Percentiles rank a stretch among this genome's conserved stretches.
These are phyloP conservation scores for Lasiodiplodia theobromae DNA, from an alignment of 2,329 filamentous ascomycete genomes.

Conservation along the genomic window DNA sequence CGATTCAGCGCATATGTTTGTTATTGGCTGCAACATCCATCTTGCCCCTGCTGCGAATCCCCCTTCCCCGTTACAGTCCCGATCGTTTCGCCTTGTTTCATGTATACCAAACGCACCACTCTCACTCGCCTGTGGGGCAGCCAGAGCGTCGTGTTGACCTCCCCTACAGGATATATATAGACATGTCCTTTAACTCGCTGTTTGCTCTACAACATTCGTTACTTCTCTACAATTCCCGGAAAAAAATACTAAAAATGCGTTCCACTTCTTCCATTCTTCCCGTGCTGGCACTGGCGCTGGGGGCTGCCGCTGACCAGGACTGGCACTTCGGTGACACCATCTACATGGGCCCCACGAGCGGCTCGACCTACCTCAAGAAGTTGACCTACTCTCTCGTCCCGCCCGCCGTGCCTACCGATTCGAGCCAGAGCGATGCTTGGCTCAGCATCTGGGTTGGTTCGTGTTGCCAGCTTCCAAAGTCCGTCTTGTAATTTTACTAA, in stretches of 20 bases:
- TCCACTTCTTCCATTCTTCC: neutral
- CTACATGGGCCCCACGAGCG: constrained; percentile 27
- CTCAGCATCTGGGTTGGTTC: constrained; percentile 25
- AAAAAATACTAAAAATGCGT: neutral
- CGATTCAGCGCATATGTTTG: neutral
- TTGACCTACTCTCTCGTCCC: constrained; percentile 18
- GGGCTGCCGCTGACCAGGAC: neutral
- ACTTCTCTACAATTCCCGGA: neutral
- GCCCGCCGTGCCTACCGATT: constrained; percentile 4
- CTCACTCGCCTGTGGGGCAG: neutral
- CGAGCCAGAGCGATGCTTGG: neutral
- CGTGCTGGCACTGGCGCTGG: neutral
- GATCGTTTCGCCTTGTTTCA: neutral
- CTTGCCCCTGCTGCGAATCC: neutral
- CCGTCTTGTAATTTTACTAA: neutral
- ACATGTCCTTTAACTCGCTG: neutral
- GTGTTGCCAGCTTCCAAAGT: neutral
- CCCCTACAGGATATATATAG: neutral
- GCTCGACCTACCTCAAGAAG: constrained; percentile 20
- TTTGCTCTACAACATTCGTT: neutral
- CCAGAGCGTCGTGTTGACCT: neutral
- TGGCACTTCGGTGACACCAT: constrained; percentile 22
- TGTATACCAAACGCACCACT: neutral
- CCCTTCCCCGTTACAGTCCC: neutral
- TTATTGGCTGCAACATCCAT: neutral